phyloP scores from a whole-genome alignment of 306 rosid species.

The Lagenaria siceraria region DNA sequence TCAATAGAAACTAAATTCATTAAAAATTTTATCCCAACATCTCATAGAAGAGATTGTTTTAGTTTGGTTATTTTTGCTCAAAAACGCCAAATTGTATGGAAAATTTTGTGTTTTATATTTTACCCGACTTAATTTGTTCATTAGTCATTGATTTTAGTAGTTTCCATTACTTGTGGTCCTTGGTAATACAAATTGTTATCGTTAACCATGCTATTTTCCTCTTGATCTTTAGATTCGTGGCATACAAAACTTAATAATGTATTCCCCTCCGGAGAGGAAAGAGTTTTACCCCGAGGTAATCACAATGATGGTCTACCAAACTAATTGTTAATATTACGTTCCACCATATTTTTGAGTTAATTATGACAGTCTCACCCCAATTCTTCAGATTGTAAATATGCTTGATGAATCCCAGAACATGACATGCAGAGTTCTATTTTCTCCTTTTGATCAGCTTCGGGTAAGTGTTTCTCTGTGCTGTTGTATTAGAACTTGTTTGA shows the following conservation, averaged over 20 bases:
- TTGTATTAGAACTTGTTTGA: background rate
- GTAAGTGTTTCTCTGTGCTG: constrained; percentile 25
- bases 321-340: background rate
- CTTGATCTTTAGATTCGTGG: constrained; percentile 65
- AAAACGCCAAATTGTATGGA: background rate
- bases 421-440: constrained; percentile 62
- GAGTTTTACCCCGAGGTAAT: constrained; percentile 89
- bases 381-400: constrained; percentile 65
- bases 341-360: background rate
- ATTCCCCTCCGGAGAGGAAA: constrained; percentile 83
- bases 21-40: background rate
- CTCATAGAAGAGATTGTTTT: background rate
- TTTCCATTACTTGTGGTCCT: background rate
- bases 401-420: constrained; percentile 47
- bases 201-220: constrained; percentile 4
- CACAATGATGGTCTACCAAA: background rate
- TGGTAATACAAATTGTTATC: background rate
- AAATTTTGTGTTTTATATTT: no score
- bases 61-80: background rate
- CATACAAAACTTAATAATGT: constrained; percentile 52
- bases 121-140: no score
- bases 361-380: background rate
- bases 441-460: constrained; percentile 56
- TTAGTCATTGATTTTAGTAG: no score
- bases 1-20: background rate